Conservation (phyloP, 768 basidiomycete species). For the Leccinum aurantiacum region DNA sequence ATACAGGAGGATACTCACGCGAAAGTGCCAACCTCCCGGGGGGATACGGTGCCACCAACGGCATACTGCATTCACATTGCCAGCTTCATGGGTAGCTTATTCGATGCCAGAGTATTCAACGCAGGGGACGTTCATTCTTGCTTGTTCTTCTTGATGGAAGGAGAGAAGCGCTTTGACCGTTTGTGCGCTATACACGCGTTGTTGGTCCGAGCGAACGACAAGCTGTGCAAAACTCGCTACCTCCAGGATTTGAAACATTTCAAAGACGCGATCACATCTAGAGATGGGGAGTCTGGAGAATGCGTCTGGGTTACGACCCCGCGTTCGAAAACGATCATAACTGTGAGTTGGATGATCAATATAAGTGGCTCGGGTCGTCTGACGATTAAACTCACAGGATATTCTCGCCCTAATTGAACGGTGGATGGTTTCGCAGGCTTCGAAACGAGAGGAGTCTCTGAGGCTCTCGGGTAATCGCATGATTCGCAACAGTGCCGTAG, state of each 20-base stretch:
- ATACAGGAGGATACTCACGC: conserved; percentile 19
- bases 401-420: conserved; percentile 28
- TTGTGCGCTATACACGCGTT: conserved; percentile 38
- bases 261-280: conserved; percentile 14
- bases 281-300: conserved; percentile 13
- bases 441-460: conserved; percentile 18
- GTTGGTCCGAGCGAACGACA: conserved; percentile 32
- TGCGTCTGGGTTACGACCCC: conserved; percentile 23
- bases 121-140: conserved; percentile 34
- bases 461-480: not conserved
- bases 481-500: conserved; percentile 20
- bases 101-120: conserved; percentile 20
- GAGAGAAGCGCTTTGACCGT: conserved; percentile 24
- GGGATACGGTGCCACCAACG: conserved; percentile 7
- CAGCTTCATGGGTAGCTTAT: conserved; percentile 35
- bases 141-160: conserved; percentile 24
- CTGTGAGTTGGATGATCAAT: conserved; percentile 14
- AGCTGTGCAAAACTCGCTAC: conserved; percentile 31
- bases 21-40: not conserved
- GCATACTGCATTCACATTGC: conserved; percentile 31
- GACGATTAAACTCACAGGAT: conserved; percentile 20
- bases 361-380: not conserved
- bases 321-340: conserved; percentile 17
- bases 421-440: conserved; percentile 24
- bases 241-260: conserved; percentile 20